phyloP scores from a whole-genome alignment of 176 grass and related monocot genomes.

The Chloris gayana region DNA sequence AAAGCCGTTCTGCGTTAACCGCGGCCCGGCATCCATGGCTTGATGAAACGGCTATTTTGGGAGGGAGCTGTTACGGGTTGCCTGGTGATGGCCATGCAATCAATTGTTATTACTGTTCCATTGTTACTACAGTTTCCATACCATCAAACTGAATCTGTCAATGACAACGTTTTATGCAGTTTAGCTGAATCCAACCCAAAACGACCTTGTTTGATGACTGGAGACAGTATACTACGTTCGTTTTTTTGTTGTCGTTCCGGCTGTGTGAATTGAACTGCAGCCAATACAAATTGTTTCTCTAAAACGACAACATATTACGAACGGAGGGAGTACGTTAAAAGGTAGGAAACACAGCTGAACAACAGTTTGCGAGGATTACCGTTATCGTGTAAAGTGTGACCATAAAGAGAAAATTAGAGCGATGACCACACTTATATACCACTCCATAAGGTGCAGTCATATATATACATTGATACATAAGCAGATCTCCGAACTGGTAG shows the following conservation, averaged over 20 bases:
- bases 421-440: slow-evolving; percentile 4
- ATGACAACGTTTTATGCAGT: neutral
- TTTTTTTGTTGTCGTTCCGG: too few species aligned
- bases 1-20: slow-evolving; percentile 1
- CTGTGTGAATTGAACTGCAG: too few species aligned
- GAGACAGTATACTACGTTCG: neutral
- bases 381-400: neutral
- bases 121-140: neutral
- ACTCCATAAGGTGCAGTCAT: neutral
- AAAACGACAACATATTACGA: too few species aligned
- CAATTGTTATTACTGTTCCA: neutral
- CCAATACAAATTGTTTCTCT: too few species aligned
- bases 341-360: neutral
- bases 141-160: neutral
- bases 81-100: neutral
- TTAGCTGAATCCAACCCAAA: neutral
- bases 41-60: slow-evolving; percentile 37
- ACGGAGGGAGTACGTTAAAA: too few species aligned
- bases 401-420: neutral
- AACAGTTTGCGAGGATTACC: neutral
- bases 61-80: neutral
- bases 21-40: neutral
- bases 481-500: neutral
- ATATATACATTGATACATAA: slow-evolving; percentile 37
- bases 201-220: neutral